phyloP scores from a whole-genome alignment of 371 early-diverging fungal genomes.

The Mortierella sp. region DNA sequence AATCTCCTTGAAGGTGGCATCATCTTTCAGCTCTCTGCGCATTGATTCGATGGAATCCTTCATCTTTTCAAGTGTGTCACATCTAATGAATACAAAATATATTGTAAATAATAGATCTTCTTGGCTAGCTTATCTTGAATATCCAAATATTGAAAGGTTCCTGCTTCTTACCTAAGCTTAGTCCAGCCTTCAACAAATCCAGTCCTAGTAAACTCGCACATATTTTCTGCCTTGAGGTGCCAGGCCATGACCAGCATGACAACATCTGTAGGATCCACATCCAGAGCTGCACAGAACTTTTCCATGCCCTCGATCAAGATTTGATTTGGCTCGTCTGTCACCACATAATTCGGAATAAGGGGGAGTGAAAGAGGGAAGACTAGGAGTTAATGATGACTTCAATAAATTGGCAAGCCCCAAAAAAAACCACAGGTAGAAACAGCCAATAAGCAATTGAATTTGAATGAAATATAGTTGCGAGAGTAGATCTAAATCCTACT shows the following conservation, averaged over 20 bases:
- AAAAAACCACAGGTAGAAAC: not conserved
- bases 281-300: conserved; percentile 75
- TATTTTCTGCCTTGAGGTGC: conserved; percentile 77
- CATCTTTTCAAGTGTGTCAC: conserved; percentile 77
- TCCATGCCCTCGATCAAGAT: conserved; percentile 86
- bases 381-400: not conserved
- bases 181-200: conserved; percentile 79
- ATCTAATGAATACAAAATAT: conserved; percentile 50
- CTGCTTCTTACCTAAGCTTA: conserved; percentile 62
- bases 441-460: too few relatives aligned
- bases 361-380: conserved; percentile 1
- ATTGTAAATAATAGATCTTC: conserved; percentile 4
- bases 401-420: too few relatives aligned
- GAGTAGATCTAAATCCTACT: too few relatives aligned
- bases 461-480: too few relatives aligned
- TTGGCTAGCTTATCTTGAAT: not conserved
- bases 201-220: conserved; percentile 82
- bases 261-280: conserved; percentile 82
- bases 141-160: not conserved
- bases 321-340: conserved; percentile 66
- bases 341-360: not conserved
- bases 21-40: conserved; percentile 66
- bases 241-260: conserved; percentile 81
- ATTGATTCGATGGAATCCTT: conserved; percentile 64
- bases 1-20: conserved; percentile 73